Evolutionary conservation across 306 rosid species (phyloP).

Genomic region (Quillaja saponaria): DNA sequence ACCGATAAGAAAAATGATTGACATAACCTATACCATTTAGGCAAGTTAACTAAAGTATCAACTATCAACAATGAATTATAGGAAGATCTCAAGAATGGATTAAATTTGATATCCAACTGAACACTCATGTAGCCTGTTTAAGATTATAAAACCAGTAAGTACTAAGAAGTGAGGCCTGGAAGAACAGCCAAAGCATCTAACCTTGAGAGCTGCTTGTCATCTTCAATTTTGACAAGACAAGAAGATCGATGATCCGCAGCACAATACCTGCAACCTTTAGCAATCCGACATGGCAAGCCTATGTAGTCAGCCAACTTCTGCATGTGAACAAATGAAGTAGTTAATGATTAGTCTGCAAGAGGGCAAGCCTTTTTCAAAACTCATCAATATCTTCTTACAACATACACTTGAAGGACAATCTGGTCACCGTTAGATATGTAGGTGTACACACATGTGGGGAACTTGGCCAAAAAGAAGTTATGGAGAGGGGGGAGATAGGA

Average conservation of each 20-base stretch:
- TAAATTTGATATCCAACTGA: neutral
- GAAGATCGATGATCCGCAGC: conserved; percentile 91
- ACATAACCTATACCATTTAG: neutral
- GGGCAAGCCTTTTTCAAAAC: conserved; percentile 14
- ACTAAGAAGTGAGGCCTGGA: conserved; percentile 14
- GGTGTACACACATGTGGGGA: neutral
- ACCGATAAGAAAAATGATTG: neutral
- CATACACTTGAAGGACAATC: conserved; percentile 15
- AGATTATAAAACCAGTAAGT: neutral
- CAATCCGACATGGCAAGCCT: conserved; percentile 98
- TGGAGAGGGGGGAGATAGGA: too few species aligned
- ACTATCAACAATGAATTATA: too few species aligned
- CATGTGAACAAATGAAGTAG: conserved; percentile 25
- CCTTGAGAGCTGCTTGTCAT: conserved; percentile 67
- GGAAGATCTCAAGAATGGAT: conserved; percentile 4
- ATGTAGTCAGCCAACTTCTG: conserved; percentile 95
- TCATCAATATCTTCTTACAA: neutral
- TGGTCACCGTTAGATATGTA: neutral
- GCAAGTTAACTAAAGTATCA: neutral
- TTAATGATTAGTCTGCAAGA: conserved; percentile 2
- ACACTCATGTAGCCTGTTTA: neutral
- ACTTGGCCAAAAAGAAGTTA: too few species aligned
- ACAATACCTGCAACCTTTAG: conserved; percentile 94
- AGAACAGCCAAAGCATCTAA: conserved; percentile 32
- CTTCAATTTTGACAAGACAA: conserved; percentile 86